phyloP scores from a whole-genome alignment of 2,329 filamentous ascomycete species.

The Aureobasidium subglaciale region DNA sequence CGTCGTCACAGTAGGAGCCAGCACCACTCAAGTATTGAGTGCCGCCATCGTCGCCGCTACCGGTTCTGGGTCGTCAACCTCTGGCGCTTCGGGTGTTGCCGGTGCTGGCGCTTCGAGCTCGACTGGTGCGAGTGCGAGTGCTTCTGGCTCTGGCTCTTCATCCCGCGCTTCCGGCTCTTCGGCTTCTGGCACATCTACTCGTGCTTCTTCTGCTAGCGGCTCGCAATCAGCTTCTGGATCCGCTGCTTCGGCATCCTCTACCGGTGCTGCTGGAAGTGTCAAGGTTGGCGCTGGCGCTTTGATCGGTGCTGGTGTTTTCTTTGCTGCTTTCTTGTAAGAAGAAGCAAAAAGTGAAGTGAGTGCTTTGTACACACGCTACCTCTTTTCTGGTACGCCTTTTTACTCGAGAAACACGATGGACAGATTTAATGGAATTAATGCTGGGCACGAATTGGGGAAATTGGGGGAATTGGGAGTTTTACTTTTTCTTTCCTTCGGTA shows the following conservation, averaged over 20 bases:
- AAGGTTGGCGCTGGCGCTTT: constrained; percentile 29
- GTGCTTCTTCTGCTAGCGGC: constrained; percentile 12
- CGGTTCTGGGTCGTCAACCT: constrained; percentile 12
- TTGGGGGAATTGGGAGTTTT: no score
- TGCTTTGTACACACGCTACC: not conserved
- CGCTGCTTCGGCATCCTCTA: constrained; percentile 18
- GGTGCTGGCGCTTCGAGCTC: not conserved
- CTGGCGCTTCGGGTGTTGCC: no score
- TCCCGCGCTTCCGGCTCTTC: constrained; percentile 6
- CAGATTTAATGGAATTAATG: no score
- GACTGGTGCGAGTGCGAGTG: no score
- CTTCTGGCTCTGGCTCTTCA: constrained; percentile 15
- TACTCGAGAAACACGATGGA: not conserved
- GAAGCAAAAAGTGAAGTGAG: not conserved
- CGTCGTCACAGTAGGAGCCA: constrained; percentile 26
- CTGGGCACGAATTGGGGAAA: no score
- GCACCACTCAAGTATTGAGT: constrained; percentile 22
- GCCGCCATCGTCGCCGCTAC: constrained; percentile 13
- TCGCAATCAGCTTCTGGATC: constrained; percentile 20
- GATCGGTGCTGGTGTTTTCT: constrained; percentile 31
- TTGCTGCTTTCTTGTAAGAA: constrained; percentile 30
- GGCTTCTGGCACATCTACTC: constrained; percentile 1
- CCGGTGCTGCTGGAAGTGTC: constrained; percentile 23
- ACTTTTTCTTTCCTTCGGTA: no score
- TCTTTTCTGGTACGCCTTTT: not conserved